A percentile compares a stretch with the other conserved stretches of the same genome.
phyloP scores from a whole-genome alignment of 1,284 basidiomycete genomes.

The Sporisorium iseilematis-ciliati region DNA sequence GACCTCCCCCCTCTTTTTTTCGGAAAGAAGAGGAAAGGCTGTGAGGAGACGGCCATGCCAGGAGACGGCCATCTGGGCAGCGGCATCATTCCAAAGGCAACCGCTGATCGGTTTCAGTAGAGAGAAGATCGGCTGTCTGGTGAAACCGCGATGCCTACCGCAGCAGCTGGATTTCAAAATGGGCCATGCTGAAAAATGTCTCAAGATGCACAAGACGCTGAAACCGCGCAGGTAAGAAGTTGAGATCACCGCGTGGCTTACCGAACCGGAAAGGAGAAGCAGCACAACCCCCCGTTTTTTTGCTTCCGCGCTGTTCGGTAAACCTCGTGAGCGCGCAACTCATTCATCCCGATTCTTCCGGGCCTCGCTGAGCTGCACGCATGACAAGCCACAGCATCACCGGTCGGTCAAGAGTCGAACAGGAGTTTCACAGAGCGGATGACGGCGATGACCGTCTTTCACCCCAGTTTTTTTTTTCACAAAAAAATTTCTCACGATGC shows the following conservation, averaged over 20 bases:
- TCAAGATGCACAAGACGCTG: too few species aligned
- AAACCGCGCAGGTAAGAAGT: not conserved
- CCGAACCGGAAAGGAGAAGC: not conserved
- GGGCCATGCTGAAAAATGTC: conserved; percentile 13
- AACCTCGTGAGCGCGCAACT: not conserved
- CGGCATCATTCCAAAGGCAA: not conserved
- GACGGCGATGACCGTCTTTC: too few species aligned
- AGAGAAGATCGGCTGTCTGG: not conserved
- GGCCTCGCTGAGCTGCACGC: too few species aligned
- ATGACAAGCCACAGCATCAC: not conserved
- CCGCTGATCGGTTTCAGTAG: not conserved
- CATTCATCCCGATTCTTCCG: too few species aligned
- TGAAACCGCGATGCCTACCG: not conserved
- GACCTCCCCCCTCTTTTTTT: too few species aligned
- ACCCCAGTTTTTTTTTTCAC: conserved; percentile 2
- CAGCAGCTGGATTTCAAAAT: not conserved
- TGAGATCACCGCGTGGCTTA: conserved; percentile 6
- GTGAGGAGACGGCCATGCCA: not conserved
- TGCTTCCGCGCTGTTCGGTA: too few species aligned
- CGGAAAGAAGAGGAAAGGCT: not conserved
- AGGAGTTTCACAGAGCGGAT: too few species aligned
- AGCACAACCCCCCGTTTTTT: not conserved
- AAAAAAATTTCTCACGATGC: too few species aligned
- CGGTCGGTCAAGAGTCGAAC: not conserved
- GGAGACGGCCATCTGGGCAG: not conserved